These are phyloP conservation scores for Phytopythium oedochilum DNA, from an alignment of 352 stramenopile genomes.

Conservation along the genomic window DNA sequence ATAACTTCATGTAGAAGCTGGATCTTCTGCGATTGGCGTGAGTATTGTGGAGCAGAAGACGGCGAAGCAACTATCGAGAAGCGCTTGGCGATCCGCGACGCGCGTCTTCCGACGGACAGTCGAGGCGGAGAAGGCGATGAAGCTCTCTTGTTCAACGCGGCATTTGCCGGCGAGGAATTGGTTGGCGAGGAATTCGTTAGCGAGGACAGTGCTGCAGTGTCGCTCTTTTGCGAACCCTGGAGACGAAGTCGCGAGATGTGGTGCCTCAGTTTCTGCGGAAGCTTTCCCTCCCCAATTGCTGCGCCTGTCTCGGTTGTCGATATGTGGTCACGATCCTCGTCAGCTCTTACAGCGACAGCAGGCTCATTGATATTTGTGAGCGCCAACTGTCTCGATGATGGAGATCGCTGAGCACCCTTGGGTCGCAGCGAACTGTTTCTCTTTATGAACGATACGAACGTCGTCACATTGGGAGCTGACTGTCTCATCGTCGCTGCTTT, in stretches of 20 bases:
- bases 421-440: background rate
- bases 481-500: background rate
- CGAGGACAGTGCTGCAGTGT: background rate
- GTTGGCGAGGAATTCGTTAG: constrained; percentile 6
- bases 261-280: background rate
- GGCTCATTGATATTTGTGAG: background rate
- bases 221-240: background rate
- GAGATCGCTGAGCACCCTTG: background rate
- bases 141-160: constrained; percentile 6
- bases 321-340: background rate
- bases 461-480: background rate
- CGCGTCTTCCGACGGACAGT: background rate
- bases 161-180: too few relatives aligned
- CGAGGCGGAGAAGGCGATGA: constrained; percentile 8
- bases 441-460: background rate
- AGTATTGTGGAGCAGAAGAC: constrained; percentile 18
- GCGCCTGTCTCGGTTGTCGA: background rate
- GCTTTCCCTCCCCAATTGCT: background rate
- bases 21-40: constrained; percentile 26
- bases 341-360: background rate
- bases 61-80: background rate
- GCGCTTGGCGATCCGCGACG: background rate
- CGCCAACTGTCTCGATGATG: background rate
- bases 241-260: background rate
- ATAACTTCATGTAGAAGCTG: constrained; percentile 22